Evolutionary conservation across 164 flowering plant genomes (phyloP).

Genomic region (Kalanchoe fedtschenkoi): DNA sequence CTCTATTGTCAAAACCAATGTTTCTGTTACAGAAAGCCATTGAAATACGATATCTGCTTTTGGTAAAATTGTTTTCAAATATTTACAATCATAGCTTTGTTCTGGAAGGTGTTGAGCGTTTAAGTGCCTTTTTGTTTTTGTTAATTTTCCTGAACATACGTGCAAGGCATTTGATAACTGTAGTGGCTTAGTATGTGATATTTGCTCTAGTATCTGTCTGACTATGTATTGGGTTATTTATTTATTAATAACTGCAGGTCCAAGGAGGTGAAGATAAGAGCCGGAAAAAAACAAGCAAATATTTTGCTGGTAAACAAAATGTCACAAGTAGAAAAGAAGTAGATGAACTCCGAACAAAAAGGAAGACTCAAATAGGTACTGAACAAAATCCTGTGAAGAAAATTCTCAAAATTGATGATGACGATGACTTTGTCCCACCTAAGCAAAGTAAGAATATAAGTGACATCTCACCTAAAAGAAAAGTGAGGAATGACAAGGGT

Average conservation of each 20-base stretch:
- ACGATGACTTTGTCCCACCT: slow-evolving; percentile 53
- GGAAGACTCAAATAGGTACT: slow-evolving; percentile 27
- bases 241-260: slow-evolving; percentile 16
- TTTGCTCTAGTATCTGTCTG: neutral
- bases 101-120: neutral
- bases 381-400: slow-evolving; percentile 41
- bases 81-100: neutral
- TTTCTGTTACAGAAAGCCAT: neutral
- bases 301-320: slow-evolving; percentile 49
- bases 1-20: too few relatives aligned
- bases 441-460: slow-evolving; percentile 22
- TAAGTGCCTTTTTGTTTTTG: neutral
- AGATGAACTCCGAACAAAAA: slow-evolving; percentile 38
- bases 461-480: slow-evolving; percentile 55
- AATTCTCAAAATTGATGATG: slow-evolving; percentile 37
- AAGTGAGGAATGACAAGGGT: slow-evolving; percentile 52
- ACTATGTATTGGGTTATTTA: neutral
- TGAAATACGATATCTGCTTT: too few relatives aligned
- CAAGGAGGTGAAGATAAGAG: slow-evolving; percentile 43
- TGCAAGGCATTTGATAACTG: neutral
- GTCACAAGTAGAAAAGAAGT: slow-evolving; percentile 34
- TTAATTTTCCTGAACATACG: neutral
- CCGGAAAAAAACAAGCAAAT: slow-evolving; percentile 84
- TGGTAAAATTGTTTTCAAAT: neutral
- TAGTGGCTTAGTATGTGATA: too few relatives aligned